Conservation (phyloP, 805 yeast genomes). For the Pichia nakasei region DNA sequence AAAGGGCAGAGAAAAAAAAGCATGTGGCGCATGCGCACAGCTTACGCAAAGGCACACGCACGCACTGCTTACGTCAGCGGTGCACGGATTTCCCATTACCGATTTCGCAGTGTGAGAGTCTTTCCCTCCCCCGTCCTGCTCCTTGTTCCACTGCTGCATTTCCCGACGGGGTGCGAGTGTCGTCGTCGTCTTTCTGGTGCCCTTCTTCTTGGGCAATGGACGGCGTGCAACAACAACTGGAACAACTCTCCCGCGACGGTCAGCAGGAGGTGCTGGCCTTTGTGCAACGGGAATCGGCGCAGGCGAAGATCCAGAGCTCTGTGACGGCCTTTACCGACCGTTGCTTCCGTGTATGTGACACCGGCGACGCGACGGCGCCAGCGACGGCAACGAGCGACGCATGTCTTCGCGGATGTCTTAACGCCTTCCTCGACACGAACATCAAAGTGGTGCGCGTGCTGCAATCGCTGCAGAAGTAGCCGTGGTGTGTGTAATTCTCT, state of each 20-base stretch:
- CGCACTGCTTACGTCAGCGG: too few species aligned
- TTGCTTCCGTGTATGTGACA: conserved; percentile 83
- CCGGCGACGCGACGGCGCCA: conserved; percentile 24
- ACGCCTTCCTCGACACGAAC: conserved; percentile 81
- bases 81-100: too few species aligned
- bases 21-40: too few species aligned
- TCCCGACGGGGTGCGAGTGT: too few species aligned
- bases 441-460: conserved; percentile 63
- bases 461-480: conserved; percentile 13
- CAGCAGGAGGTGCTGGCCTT: conserved; percentile 67
- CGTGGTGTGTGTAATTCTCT: too few species aligned
- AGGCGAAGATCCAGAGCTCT: conserved; percentile 78
- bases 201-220: too few species aligned
- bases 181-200: too few species aligned
- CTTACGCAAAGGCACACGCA: too few species aligned
- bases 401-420: conserved; percentile 75
- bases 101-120: too few species aligned
- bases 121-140: too few species aligned
- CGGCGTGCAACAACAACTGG: background rate
- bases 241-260: conserved; percentile 52
- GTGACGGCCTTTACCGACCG: conserved; percentile 83
- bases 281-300: conserved; percentile 75
- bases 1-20: too few species aligned
- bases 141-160: too few species aligned
- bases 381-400: conserved; percentile 54